Evolutionary conservation across 345 rosid species (phyloP).

Genomic region (Eucalyptus melliodora): DNA sequence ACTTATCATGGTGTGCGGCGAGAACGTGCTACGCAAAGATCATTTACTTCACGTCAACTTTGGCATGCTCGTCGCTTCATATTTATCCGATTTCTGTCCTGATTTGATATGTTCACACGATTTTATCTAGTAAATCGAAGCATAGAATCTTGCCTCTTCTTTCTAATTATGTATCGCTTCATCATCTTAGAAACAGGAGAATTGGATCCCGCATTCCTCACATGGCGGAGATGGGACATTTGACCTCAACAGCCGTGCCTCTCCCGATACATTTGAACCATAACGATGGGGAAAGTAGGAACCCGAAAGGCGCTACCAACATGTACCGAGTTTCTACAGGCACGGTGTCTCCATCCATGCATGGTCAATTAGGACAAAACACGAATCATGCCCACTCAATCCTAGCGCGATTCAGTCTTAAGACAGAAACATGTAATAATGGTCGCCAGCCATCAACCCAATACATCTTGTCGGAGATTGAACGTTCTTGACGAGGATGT

Average conservation of each 20-base stretch:
- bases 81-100: not conserved
- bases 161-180: not conserved
- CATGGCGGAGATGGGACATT: not conserved
- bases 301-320: not conserved
- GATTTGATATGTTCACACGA: not conserved
- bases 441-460: not conserved
- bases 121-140: not conserved
- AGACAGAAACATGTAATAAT: not conserved
- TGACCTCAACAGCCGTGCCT: not conserved
- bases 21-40: not conserved
- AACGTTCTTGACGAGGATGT: not conserved
- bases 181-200: not conserved
- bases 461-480: not conserved
- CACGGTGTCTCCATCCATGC: not conserved
- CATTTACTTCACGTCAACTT: not conserved
- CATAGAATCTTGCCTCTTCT: not conserved
- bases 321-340: not conserved
- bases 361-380: not conserved
- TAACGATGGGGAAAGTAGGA: not conserved
- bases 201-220: not conserved
- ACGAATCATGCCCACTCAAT: not conserved
- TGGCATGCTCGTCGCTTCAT: not conserved
- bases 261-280: not conserved
- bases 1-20: not conserved
- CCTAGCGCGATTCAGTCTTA: not conserved